A percentile compares a stretch with the other conserved stretches of the same genome.
Conservation (phyloP, 305 asterid genomes). For the Rubia balearica region DNA sequence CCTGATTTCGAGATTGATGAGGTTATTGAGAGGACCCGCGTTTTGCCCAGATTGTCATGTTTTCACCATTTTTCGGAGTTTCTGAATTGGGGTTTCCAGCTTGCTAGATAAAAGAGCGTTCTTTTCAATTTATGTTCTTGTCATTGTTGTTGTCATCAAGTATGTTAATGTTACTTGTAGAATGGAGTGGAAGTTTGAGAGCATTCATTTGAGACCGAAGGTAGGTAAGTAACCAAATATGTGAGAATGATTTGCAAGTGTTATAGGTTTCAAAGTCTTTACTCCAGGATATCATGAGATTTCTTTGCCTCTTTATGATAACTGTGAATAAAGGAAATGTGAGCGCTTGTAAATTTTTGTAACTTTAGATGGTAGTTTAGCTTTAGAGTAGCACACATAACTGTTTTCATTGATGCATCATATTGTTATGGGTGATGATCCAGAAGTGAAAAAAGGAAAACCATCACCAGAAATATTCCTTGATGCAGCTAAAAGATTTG, state of each 20-base stretch:
- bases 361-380: too few species aligned
- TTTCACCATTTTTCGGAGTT: not conserved
- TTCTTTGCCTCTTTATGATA: too few species aligned
- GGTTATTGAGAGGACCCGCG: conserved; percentile 66
- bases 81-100: not conserved
- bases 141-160: too few species aligned
- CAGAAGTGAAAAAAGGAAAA: conserved; percentile 91
- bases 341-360: too few species aligned
- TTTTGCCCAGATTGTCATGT: conserved; percentile 63
- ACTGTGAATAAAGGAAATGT: too few species aligned
- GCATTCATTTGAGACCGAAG: not conserved
- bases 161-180: not conserved
- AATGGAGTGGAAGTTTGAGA: not conserved
- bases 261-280: too few species aligned
- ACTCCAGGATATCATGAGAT: too few species aligned
- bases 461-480: conserved; percentile 91
- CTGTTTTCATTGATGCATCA: conserved; percentile 88
- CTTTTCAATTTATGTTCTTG: too few species aligned
- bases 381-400: conserved; percentile 59
- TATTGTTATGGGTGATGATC: conserved; percentile 88
- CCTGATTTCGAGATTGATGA: conserved; percentile 49
- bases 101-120: too few species aligned
- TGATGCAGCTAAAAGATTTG: conserved; percentile 85
- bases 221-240: too few species aligned
- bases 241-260: too few species aligned